Base-by-base conservation (phyloP, 2,329 filamentous ascomycete species). In the Incumbomyces delicatus region DNA sequence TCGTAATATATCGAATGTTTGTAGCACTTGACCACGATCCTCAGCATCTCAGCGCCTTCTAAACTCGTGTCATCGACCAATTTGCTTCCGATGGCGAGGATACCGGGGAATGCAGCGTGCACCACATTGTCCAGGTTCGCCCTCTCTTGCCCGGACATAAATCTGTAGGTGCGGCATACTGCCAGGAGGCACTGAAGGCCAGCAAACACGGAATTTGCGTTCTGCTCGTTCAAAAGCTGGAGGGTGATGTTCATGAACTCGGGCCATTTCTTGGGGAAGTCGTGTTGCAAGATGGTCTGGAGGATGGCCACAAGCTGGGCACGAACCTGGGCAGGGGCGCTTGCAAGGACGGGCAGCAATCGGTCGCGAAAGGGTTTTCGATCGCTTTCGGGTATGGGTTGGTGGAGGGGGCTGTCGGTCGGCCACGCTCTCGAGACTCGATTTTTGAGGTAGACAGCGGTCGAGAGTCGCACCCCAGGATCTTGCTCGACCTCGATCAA, bases 1-100 rank as follows among this genome's bases (percentile, higher is more conserved):
- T 96, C 92, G 60, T 95, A 85, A 75, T 94, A 98, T 60, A 94
- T 94, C 40, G 92, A 89, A 70, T 98, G 90, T 71, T 98, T 98
- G 70, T 94, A 98, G 32, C 88, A 83, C 73, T 98, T 98, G 61
- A 98, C 77, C 46, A 94, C 87, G 49, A 94, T 83, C 63, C 94
- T 85, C 57, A 98, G 74, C 85, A 98, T 96, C 71, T 96, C 92
- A 50, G 87, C 90, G 14, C 90, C 92, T 68, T 98, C 92, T 57
- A 94, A 74, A 63, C 87, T 95, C 62, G 86, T 86, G 70, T 96
- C 89, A 56, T 87, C 83, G 38, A 95, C 84, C 58, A 96, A 72
- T 65, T 86, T 84, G 62, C 87, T 88, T 58, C 89, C 94, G 60
- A 98, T 92, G 52, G 76, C 75, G 56, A 96, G 73, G 53, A 96